A percentile compares a stretch with the other conserved stretches of the same genome.
Conservation (phyloP, 352 stramenopile genomes). For the Nothophytophthora sp. region DNA sequence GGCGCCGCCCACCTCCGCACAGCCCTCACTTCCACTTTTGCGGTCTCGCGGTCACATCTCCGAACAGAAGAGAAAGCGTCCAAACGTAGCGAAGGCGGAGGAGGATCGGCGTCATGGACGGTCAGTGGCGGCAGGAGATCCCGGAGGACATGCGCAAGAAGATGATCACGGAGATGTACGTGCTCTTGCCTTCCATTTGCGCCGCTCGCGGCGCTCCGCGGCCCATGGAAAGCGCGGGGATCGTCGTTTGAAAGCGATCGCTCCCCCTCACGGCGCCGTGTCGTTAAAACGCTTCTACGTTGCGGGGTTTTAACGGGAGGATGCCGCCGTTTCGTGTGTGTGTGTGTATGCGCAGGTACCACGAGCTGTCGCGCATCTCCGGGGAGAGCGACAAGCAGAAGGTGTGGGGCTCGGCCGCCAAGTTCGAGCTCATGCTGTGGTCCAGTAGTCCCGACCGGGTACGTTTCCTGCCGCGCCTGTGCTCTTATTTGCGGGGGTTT, state of each 20-base stretch:
- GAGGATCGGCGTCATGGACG: conserved; percentile 51
- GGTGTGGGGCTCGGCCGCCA: conserved; percentile 81
- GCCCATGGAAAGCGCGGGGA: not conserved
- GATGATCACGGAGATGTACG: conserved; percentile 90
- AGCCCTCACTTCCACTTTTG: conserved; percentile 51
- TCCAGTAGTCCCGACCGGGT: conserved; percentile 73
- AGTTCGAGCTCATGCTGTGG: conserved; percentile 89
- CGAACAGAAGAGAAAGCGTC: conserved; percentile 4
- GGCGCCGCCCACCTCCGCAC: not conserved
- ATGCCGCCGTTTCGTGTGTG: not conserved
- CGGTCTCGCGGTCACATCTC: conserved; percentile 18
- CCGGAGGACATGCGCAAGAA: conserved; percentile 81
- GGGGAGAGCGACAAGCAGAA: conserved; percentile 84
- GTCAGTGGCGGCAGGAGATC: conserved; percentile 79
- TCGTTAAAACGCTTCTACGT: too few relatives aligned
- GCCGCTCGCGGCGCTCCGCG: not conserved
- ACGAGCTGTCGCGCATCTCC: conserved; percentile 82
- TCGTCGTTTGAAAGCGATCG: conserved; percentile 9
- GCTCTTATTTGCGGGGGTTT: not conserved
- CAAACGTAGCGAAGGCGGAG: too few relatives aligned
- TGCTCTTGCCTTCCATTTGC: not conserved
- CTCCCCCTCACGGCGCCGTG: not conserved
- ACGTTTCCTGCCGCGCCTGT: conserved; percentile 13
- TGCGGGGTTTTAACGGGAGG: too few relatives aligned
- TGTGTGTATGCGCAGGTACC: conserved; percentile 74